These are phyloP conservation scores for Neonectria hederae DNA, from an alignment of 2,329 filamentous ascomycete species.

Conservation along the genomic window DNA sequence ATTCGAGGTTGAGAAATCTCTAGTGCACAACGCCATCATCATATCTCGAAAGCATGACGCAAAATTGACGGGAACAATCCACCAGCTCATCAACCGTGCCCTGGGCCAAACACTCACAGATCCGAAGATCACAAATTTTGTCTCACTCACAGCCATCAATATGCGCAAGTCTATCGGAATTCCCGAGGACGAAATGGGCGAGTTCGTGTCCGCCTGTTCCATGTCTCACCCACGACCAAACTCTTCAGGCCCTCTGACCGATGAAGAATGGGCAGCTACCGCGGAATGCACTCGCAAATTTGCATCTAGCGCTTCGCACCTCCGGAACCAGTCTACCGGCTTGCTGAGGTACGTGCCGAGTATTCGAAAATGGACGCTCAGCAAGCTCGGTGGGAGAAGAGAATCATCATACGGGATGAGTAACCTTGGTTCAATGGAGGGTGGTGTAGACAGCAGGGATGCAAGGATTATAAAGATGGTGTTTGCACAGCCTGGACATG, in stretches of 20 bases:
- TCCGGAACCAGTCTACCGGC: constrained; percentile 33
- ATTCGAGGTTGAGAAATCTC: constrained; percentile 20
- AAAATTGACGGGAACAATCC: constrained; percentile 33
- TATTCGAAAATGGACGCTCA: constrained; percentile 35
- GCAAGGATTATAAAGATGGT: constrained; percentile 32
- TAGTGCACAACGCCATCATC: constrained; percentile 19
- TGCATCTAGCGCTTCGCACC: constrained; percentile 20
- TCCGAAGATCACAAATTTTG: constrained; percentile 35
- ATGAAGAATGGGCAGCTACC: constrained; percentile 34
- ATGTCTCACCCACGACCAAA: constrained; percentile 17
- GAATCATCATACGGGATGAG: constrained; percentile 39
- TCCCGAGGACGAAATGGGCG: constrained; percentile 28
- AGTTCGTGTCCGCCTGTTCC: constrained; percentile 32
- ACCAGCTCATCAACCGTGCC: constrained; percentile 34
- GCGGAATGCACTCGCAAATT: constrained; percentile 25
- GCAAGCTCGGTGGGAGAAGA: constrained; percentile 32
- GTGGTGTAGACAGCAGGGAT: not conserved
- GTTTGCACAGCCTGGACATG: constrained; percentile 38
- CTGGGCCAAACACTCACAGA: constrained; percentile 31
- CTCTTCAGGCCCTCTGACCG: constrained; percentile 20
- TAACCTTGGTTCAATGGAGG: constrained; percentile 35
- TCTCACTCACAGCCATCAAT: constrained; percentile 37
- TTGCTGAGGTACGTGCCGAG: constrained; percentile 36
- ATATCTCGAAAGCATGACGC: constrained; percentile 30
- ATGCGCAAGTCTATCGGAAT: constrained; percentile 36